phyloP scores from a whole-genome alignment of 371 early-diverging fungal species.

The Phascolomyces articulosus region DNA sequence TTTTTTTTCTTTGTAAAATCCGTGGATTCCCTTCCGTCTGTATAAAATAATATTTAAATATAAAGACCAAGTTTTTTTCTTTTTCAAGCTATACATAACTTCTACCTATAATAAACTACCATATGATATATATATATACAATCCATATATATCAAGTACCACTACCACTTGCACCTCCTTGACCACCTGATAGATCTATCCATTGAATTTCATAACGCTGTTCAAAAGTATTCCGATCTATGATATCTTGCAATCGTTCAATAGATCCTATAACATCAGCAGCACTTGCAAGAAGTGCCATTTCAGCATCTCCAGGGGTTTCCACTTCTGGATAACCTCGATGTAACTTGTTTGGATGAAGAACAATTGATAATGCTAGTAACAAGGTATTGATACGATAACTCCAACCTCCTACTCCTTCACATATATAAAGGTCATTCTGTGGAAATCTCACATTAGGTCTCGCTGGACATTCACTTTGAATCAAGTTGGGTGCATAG shows the following conservation, averaged over 20 bases:
- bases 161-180: background rate
- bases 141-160: background rate
- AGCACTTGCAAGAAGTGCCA: background rate
- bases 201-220: conserved; percentile 13
- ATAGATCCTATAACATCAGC: background rate
- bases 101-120: background rate
- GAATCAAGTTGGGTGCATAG: conserved; percentile 1
- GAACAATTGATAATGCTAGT: background rate
- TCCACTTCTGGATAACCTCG: conserved; percentile 6
- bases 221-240: conserved; percentile 15
- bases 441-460: conserved; percentile 7
- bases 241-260: conserved; percentile 5
- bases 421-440: conserved; percentile 14
- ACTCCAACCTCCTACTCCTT: conserved; percentile 11
- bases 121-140: no score
- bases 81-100: no score
- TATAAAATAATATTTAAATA: no score
- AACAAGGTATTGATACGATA: background rate
- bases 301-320: conserved; percentile 15
- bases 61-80: no score
- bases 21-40: no score
- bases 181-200: background rate
- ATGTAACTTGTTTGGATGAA: conserved; percentile 13
- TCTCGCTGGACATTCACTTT: conserved; percentile 8
- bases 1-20: background rate